Evolutionary conservation across 2,329 filamentous ascomycete species (phyloP).

Genomic region (Colletotrichum liriopes): DNA sequence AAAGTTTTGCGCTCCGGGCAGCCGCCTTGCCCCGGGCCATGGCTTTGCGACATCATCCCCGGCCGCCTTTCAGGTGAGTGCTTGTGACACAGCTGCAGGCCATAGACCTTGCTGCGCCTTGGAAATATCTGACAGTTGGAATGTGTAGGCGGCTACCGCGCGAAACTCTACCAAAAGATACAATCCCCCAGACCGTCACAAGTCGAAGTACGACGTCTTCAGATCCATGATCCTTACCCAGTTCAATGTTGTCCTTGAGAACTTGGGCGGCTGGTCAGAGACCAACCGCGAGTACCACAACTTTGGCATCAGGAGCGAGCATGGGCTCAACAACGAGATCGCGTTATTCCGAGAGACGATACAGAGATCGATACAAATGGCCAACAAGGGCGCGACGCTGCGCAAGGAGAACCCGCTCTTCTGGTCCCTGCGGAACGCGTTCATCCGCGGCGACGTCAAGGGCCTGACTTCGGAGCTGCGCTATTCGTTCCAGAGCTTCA

Average conservation of each 20-base stretch:
- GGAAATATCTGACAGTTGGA: not conserved
- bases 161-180: not conserved
- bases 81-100: not conserved
- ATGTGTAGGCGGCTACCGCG: not conserved
- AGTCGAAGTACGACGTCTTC: constrained; percentile 41
- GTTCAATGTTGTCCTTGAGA: constrained; percentile 39
- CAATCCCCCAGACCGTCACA: not conserved
- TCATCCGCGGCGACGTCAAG: constrained; percentile 65
- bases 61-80: constrained; percentile 34
- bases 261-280: constrained; percentile 40
- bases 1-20: constrained; percentile 28
- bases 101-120: not conserved
- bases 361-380: constrained; percentile 61
- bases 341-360: constrained; percentile 63
- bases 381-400: constrained; percentile 55
- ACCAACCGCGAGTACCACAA: constrained; percentile 37
- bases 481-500: constrained; percentile 78
- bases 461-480: constrained; percentile 73
- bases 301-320: constrained; percentile 48
- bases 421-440: constrained; percentile 72
- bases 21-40: constrained; percentile 29
- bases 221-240: constrained; percentile 41
- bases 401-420: constrained; percentile 68
- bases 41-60: constrained; percentile 39
- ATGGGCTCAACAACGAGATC: constrained; percentile 62